Conservation (phyloP, 805 yeast species). For the Candida ulmi region DNA sequence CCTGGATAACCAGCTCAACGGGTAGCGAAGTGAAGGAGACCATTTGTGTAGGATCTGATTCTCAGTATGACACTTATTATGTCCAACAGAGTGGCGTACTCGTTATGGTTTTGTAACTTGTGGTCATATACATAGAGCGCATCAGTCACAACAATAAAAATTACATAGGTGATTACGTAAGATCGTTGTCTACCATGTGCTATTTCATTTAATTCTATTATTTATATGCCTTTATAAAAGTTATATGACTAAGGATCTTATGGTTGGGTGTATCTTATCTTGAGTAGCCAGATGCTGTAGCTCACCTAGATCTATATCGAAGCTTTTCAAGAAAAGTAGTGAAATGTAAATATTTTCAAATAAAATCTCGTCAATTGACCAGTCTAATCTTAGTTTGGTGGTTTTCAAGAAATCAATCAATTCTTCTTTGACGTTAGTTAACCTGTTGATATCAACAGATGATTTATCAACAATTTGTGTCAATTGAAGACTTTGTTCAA, state of each 20-base stretch:
- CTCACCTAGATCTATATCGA: background rate
- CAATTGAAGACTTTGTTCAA: constrained; percentile 24
- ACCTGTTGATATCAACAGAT: background rate
- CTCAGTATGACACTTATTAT: too few species aligned
- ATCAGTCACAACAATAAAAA: too few species aligned
- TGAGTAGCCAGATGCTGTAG: background rate
- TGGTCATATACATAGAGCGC: too few species aligned
- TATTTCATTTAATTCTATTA: too few species aligned
- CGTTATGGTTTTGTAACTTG: too few species aligned
- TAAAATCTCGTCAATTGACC: constrained; percentile 19
- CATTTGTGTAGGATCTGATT: constrained; percentile 1
- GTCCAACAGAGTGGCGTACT: too few species aligned
- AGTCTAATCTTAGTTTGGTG: constrained; percentile 1
- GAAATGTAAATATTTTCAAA: constrained; percentile 9
- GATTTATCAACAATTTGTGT: constrained; percentile 3
- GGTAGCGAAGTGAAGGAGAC: constrained; percentile 24
- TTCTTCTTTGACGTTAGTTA: constrained; percentile 3
- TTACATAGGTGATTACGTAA: too few species aligned
- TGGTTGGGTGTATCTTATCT: too few species aligned
- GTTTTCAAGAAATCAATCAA: constrained; percentile 1
- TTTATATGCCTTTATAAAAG: too few species aligned
- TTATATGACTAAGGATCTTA: too few species aligned
- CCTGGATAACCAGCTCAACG: constrained; percentile 29
- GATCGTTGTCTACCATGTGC: too few species aligned
- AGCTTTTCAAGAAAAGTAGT: background rate